Conservation (phyloP, 2,329 filamentous ascomycete species). For the Nannizziopsis barbatae region DNA sequence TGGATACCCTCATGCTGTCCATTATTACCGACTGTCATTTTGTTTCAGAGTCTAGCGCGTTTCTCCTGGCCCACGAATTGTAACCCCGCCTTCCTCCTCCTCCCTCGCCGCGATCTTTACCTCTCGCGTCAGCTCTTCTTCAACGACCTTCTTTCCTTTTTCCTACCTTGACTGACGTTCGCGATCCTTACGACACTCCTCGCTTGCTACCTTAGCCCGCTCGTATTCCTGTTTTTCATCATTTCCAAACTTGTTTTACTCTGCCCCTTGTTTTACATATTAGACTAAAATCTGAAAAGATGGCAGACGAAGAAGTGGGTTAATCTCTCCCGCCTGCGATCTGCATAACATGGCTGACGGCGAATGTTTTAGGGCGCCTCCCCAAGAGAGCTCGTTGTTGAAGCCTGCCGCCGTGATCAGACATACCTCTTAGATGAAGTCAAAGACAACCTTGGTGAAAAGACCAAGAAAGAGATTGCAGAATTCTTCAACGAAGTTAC, state of each 20-base stretch:
- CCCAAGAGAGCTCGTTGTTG: constrained; percentile 72
- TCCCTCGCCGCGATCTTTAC: neutral
- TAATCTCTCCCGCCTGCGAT: neutral
- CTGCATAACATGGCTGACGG: constrained; percentile 9
- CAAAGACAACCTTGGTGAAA: constrained; percentile 43
- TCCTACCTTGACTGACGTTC: neutral
- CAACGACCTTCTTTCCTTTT: neutral
- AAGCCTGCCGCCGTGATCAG: constrained; percentile 90
- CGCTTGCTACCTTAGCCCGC: neutral
- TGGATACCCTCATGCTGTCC: constrained; percentile 8
- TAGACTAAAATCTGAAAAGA: constrained; percentile 16
- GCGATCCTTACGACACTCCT: neutral
- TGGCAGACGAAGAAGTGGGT: constrained; percentile 37
- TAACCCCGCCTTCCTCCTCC: constrained; percentile 6
- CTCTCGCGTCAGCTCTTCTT: neutral
- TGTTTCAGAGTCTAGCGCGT: neutral
- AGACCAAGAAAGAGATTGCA: constrained; percentile 53
- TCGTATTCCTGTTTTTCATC: neutral
- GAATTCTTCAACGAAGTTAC: constrained; percentile 73
- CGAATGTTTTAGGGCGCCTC: constrained; percentile 58
- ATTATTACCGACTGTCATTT: constrained; percentile 2
- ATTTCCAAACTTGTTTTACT: neutral
- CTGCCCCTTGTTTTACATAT: neutral
- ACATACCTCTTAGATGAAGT: constrained; percentile 69
- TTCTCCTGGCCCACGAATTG: neutral